A percentile compares a stretch with the other conserved stretches of the same genome.
phyloP scores from a whole-genome alignment of 495 filamentous ascomycete species.

The Penicillium egyptiacum region DNA sequence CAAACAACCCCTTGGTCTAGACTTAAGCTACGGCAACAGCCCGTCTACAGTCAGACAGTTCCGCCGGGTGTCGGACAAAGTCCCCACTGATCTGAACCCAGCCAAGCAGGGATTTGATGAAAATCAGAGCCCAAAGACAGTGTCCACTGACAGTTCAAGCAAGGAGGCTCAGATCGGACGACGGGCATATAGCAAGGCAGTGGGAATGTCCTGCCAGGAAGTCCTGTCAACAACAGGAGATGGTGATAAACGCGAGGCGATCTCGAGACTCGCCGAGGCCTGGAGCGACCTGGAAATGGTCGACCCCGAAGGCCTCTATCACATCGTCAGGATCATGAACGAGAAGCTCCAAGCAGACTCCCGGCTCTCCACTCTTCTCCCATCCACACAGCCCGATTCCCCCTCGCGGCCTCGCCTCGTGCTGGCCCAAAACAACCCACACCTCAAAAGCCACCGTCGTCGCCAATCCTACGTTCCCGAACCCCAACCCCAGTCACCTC shows the following conservation, averaged over 20 bases:
- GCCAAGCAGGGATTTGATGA: conserved; percentile 45
- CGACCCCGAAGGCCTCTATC: conserved; percentile 88
- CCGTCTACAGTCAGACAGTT: conserved; percentile 88
- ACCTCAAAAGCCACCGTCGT: conserved; percentile 73
- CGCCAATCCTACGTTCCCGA: conserved; percentile 58
- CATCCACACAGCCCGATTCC: conserved; percentile 41
- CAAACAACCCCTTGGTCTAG: conserved; percentile 76
- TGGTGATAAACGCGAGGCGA: conserved; percentile 73
- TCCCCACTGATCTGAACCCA: conserved; percentile 37
- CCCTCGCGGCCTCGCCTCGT: conserved; percentile 64
- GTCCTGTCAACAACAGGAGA: conserved; percentile 75
- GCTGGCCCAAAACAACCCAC: conserved; percentile 79
- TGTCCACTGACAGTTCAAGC: conserved; percentile 44
- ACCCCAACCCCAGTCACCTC: conserved; percentile 34
- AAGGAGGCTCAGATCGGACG: conserved; percentile 81
- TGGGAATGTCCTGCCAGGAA: conserved; percentile 81
- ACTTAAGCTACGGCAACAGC: conserved; percentile 87
- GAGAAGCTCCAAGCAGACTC: conserved; percentile 57
- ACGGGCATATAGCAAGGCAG: conserved; percentile 71
- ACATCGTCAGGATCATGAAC: conserved; percentile 71
- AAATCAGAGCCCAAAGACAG: conserved; percentile 42
- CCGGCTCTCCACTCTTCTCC: conserved; percentile 50
- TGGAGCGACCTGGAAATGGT: conserved; percentile 80
- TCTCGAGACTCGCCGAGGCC: conserved; percentile 76
- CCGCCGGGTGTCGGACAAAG: conserved; percentile 77